These are phyloP conservation scores for Pseudozyma flocculosa DNA, from an alignment of 1,284 basidiomycete genomes.

Conservation along the genomic window DNA sequence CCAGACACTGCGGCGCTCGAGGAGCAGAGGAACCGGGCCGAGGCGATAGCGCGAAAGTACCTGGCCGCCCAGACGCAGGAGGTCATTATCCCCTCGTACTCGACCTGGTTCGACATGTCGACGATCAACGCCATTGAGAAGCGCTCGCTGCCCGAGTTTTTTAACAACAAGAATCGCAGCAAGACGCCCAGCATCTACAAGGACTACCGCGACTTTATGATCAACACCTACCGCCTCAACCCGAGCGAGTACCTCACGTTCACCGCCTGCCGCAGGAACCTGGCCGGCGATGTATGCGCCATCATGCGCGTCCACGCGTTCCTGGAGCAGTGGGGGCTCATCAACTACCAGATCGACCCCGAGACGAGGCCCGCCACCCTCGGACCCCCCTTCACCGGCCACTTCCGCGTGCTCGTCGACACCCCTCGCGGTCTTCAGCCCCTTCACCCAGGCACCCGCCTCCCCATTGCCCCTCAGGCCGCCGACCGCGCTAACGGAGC, in stretches of 20 bases:
- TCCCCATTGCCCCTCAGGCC: constrained; percentile 9
- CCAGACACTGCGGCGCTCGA: constrained; percentile 74
- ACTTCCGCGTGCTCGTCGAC: constrained; percentile 95
- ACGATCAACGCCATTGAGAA: constrained; percentile 90
- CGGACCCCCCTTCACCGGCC: constrained; percentile 95
- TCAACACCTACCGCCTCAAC: constrained; percentile 94
- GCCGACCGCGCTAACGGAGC: neutral
- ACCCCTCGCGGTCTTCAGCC: constrained; percentile 94
- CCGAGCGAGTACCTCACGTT: constrained; percentile 96
- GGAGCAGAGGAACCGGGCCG: constrained; percentile 72
- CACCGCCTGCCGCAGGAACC: constrained; percentile 90
- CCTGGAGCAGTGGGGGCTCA: constrained; percentile 96
- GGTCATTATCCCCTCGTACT: constrained; percentile 93
- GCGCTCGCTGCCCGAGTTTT: constrained; percentile 94
- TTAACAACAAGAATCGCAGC: constrained; percentile 80
- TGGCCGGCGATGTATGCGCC: constrained; percentile 96
- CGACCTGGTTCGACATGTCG: constrained; percentile 96
- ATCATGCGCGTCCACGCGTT: constrained; percentile 99
- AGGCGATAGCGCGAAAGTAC: constrained; percentile 86
- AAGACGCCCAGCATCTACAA: constrained; percentile 98
- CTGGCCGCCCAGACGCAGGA: constrained; percentile 90
- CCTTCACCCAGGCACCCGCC: constrained; percentile 71
- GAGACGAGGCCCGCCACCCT: constrained; percentile 90
- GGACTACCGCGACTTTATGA: constrained; percentile 99
- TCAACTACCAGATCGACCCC: constrained; percentile 99